A percentile compares a stretch with the other conserved stretches of the same genome.
phyloP scores from a whole-genome alignment of 2,329 filamentous ascomycete genomes.

The Fusarium cyanostomum region DNA sequence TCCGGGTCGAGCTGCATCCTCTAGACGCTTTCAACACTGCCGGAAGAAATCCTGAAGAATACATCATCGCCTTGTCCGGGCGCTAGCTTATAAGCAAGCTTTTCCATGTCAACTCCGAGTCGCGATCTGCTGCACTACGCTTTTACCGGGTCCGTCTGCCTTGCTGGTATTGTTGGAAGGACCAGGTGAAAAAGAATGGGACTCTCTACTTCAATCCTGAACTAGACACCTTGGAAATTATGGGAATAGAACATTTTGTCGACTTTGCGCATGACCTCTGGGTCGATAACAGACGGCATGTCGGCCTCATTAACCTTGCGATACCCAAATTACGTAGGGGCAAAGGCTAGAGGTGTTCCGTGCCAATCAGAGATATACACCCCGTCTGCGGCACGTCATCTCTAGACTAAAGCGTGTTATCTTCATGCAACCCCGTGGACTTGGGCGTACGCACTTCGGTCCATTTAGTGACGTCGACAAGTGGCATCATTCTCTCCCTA shows the following conservation, averaged over 20 bases:
- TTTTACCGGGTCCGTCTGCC: neutral
- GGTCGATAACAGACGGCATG: neutral
- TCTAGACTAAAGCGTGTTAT: neutral
- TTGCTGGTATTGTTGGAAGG: neutral
- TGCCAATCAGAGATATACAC: too few species aligned
- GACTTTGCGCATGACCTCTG: neutral
- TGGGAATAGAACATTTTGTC: neutral
- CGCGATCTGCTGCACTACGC: neutral
- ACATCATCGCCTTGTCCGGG: neutral
- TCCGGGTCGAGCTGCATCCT: neutral
- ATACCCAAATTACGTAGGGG: too few species aligned
- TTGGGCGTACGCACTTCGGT: neutral
- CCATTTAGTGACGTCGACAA: neutral
- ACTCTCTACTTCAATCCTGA: neutral
- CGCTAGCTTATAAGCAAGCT: conserved; percentile 1
- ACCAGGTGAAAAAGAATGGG: too few species aligned
- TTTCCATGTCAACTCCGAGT: neutral
- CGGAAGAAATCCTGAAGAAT: neutral
- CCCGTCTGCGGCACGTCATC: too few species aligned
- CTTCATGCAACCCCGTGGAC: neutral
- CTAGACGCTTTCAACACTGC: neutral
- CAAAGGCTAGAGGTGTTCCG: too few species aligned
- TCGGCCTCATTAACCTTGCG: neutral
- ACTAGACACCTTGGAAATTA: neutral
- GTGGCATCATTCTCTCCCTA: neutral